Percentiles rank a stretch among this genome's conserved stretches.
Conservation (phyloP, 352 stramenopile genomes). For the Lagenidium sp. region DNA sequence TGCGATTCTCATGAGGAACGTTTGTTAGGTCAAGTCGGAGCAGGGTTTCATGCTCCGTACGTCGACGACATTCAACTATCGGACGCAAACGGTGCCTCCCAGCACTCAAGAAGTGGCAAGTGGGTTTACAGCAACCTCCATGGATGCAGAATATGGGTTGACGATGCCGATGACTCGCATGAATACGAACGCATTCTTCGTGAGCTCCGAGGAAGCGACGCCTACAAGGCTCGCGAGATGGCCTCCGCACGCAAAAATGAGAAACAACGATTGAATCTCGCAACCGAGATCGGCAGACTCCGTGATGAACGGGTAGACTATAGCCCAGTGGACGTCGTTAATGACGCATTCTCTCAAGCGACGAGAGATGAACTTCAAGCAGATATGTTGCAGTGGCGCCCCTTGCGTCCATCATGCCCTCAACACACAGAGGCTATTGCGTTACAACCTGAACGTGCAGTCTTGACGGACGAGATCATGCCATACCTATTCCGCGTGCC, state of each 20-base stretch:
- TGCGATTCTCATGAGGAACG: too few relatives aligned
- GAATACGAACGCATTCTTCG: constrained; percentile 72
- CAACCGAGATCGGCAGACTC: constrained; percentile 11
- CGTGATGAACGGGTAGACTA: constrained; percentile 58
- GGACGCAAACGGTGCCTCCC: not conserved
- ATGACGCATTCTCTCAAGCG: too few relatives aligned
- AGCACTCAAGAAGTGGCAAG: constrained; percentile 1
- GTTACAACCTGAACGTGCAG: constrained; percentile 43
- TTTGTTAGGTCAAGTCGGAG: constrained; percentile 1
- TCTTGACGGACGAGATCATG: constrained; percentile 65
- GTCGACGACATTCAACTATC: not conserved
- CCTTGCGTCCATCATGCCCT: constrained; percentile 31
- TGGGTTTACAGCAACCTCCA: constrained; percentile 79
- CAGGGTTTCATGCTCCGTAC: not conserved
- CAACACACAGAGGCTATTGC: constrained; percentile 46
- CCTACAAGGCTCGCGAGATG: constrained; percentile 14
- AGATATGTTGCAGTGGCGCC: constrained; percentile 37
- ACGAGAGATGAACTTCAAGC: constrained; percentile 37
- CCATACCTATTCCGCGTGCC: constrained; percentile 66
- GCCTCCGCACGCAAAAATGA: constrained; percentile 18
- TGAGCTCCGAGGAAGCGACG: constrained; percentile 49
- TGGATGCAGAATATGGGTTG: constrained; percentile 60
- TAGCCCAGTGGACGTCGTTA: constrained; percentile 6
- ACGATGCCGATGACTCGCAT: constrained; percentile 41
- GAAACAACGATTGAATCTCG: constrained; percentile 9